Evolutionary conservation across 495 filamentous ascomycete genomes (phyloP), one percentile per base, ranked within the genome.

Genomic region (Xylaria flabelliformis): DNA sequence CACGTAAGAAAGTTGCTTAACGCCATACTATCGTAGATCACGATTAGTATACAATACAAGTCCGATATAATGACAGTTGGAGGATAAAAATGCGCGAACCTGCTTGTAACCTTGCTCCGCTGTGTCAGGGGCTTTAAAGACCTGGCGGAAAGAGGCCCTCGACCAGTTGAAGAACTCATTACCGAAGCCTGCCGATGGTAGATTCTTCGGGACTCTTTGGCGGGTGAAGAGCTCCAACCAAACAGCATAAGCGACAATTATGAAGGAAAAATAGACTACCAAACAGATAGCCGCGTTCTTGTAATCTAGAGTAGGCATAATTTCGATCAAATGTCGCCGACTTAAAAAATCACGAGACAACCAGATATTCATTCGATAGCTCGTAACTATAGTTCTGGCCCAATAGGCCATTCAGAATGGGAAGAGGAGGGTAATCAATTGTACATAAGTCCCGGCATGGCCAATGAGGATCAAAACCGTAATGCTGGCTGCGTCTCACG

Each of bases 51-150:
- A n/a, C 13, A 13, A 19, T 32, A 48, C 19, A 17, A n/a, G 0
- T 6, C 8, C 17, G 1, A 44, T 29, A 5, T 32, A 9, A 36
- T 1, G 0, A 39, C 56, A 13, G 8, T 41, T 41, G 17, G 29
- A 6, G 29, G 21, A 8, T 36, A 5, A 15, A 21, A 29, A 50
- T 29, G n/a, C 15, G 32, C 62, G 41, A 44, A 64, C 62, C 42
- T 64, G 62, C 13, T 48, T 46, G 21, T 64, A 64, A 34, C 62
- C 62, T 34, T 64, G n/a, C 41, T 64, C 62, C 32, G 42, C 62
- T 5, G 62, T 64, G 7, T 64, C 42, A 46, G 42, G 42, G 9
- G 62, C 42, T 7, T 4, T 42, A n/a, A 64, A 42, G 21, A 64
- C 10, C 42, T 64, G 62, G 42, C 62, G 39, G 29, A 64, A 29